These are phyloP conservation scores for Lactarius evosmus DNA, from an alignment of 768 basidiomycete species.

Conservation along the genomic window DNA sequence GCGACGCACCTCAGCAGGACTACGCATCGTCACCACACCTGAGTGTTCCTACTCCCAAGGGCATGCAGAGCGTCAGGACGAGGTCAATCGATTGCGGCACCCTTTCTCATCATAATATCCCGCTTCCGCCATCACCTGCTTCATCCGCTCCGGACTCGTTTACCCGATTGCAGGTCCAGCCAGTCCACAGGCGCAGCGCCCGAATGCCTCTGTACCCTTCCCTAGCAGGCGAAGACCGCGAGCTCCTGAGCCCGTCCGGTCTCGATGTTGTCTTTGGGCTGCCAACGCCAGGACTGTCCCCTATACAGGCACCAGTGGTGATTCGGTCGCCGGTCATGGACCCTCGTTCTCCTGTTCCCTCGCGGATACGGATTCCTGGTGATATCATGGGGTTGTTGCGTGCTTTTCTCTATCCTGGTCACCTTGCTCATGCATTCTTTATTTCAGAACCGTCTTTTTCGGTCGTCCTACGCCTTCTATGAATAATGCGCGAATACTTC, in stretches of 20 bases:
- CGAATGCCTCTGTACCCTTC: slow-evolving; percentile 11
- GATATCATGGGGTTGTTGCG: slow-evolving; percentile 7
- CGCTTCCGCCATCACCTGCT: slow-evolving; percentile 11
- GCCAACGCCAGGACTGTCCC: slow-evolving; percentile 1
- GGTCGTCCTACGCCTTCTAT: slow-evolving; percentile 13
- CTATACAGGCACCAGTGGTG: background rate
- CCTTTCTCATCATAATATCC: slow-evolving; percentile 1
- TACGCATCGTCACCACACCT: background rate
- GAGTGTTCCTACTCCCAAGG: background rate
- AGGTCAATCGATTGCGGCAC: background rate
- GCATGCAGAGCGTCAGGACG: background rate
- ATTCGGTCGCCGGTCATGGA: slow-evolving; percentile 9
- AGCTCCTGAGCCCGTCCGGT: background rate
- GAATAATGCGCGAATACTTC: background rate
- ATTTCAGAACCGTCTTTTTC: slow-evolving; percentile 3
- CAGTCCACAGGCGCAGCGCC: slow-evolving; percentile 10
- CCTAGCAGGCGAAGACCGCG: background rate
- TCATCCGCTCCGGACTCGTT: background rate
- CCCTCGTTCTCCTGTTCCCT: slow-evolving; percentile 15
- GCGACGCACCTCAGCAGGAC: background rate
- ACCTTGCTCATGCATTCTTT: background rate
- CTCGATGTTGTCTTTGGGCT: slow-evolving; percentile 1
- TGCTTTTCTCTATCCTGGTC: background rate
- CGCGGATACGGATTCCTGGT: slow-evolving; percentile 3
- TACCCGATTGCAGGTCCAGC: slow-evolving; percentile 11